Evolutionary conservation across 2,329 filamentous ascomycete genomes (phyloP).

Genomic region (Fusarium sp.): DNA sequence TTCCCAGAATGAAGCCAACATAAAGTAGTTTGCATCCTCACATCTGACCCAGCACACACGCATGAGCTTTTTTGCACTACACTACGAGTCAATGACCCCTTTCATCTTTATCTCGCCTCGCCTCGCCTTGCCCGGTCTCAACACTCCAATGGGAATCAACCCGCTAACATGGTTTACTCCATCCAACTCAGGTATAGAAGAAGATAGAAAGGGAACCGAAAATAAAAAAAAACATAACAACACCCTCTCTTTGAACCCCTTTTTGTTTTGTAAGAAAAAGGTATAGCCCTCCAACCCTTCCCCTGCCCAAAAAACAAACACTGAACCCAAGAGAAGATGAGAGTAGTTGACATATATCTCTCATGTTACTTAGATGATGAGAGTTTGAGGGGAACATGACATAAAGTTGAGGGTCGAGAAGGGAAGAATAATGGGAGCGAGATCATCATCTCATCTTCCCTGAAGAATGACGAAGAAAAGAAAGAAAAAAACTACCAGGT

Average conservation of each 20-base stretch:
- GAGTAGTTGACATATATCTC: constrained; percentile 19
- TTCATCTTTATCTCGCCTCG: constrained; percentile 20
- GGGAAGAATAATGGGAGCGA: constrained; percentile 22
- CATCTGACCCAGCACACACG: constrained; percentile 41
- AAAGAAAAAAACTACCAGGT: constrained; percentile 30
- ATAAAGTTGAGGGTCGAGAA: constrained; percentile 17
- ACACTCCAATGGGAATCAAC: constrained; percentile 33
- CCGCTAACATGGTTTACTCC: constrained; percentile 39
- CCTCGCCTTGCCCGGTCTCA: constrained; percentile 6
- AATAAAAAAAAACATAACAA: constrained; percentile 18
- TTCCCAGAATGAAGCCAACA: constrained; percentile 42
- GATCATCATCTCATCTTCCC: neutral
- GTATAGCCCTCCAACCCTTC: constrained; percentile 23
- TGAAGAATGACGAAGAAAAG: constrained; percentile 16
- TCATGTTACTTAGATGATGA: constrained; percentile 20
- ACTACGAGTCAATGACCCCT: constrained; percentile 20
- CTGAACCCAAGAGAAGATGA: constrained; percentile 34
- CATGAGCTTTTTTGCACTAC: constrained; percentile 24
- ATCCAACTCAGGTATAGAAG: constrained; percentile 49
- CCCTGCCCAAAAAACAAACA: constrained; percentile 26
- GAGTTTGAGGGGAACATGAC: constrained; percentile 18
- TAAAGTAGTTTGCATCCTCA: constrained; percentile 35
- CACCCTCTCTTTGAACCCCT: constrained; percentile 29
- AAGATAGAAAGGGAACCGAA: constrained; percentile 27
- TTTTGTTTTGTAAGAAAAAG: constrained; percentile 33